Evolutionary conservation across 2,329 filamentous ascomycete species (phyloP), one percentile per base, ranked within the genome.

Genomic region (Alternaria infectoria): DNA sequence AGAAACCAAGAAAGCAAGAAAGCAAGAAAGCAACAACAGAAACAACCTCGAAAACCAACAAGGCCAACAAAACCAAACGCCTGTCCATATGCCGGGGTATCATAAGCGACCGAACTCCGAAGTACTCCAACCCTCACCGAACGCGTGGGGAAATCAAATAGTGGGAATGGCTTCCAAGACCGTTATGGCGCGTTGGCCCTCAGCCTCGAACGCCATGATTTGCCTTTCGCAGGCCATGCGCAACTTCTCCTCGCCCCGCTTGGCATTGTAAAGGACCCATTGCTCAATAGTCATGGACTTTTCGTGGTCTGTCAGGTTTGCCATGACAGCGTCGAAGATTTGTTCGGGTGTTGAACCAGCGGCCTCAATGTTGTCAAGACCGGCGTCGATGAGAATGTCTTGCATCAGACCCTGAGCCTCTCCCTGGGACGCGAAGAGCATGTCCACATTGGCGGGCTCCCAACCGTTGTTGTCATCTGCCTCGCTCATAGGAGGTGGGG

Each of bases 281-380:
- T 97, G 90, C 78, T 97, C 93, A 0, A 98, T 93, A 6, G 90
- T 95, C 94, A 99, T 97, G 40, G 86, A 84, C 83, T 91, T 93
- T 82, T 98, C 96, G 0, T 89, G 87, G 57, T 86, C 91, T 3
- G 87, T 90, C 57, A 99, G 81, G 13, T 87, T 87, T 0, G 84
- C 84, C 12, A 87, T 88, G 43, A 85, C 83, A 12, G 74, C 78
- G 59, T 83, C 84, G 15, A 90, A 77, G 25, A 88, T 65, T 5
- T 64, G 81, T 10, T 81, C 66, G 0, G 69, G 49, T 3, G 67
- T 69, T 12, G 68, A 58, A 1, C 66, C 67, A 17, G 67, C 58
- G 0, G 66, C 55, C 13, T 69, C 62, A 44, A 77, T 70, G n/a
- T 74, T 72, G 25, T 78, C 77, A 7, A 78, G 67, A n/a, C 70